Evolutionary conservation across 2,329 filamentous ascomycete species (phyloP).

Genomic region (Waltergamsia citrina): DNA sequence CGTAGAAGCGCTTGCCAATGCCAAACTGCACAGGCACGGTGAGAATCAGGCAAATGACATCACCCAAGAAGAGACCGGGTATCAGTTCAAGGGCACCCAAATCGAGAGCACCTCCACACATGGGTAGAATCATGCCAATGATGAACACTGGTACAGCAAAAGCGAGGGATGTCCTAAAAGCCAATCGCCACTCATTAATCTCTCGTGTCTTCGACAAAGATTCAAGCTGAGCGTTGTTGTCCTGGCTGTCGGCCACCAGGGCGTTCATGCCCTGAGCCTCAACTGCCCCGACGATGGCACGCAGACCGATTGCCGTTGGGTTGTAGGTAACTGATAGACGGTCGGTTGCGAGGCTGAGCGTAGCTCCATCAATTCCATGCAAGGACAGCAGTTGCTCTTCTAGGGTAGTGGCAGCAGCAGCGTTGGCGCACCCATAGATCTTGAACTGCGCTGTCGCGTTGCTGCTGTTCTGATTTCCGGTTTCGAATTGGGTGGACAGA

Average conservation of each 20-base stretch:
- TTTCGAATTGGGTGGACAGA: slow-evolving; percentile 63
- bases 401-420: slow-evolving; percentile 60
- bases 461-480: slow-evolving; percentile 32
- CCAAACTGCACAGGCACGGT: slow-evolving; percentile 95
- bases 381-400: slow-evolving; percentile 57
- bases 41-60: slow-evolving; percentile 71
- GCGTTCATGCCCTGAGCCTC: slow-evolving; percentile 84
- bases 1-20: slow-evolving; percentile 88
- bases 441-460: slow-evolving; percentile 60
- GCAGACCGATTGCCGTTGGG: slow-evolving; percentile 63
- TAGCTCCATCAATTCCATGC: slow-evolving; percentile 65
- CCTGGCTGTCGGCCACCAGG: slow-evolving; percentile 79
- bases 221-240: slow-evolving; percentile 94
- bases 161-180: slow-evolving; percentile 65
- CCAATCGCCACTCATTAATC: slow-evolving; percentile 83
- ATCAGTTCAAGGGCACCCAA: slow-evolving; percentile 61
- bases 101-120: slow-evolving; percentile 68
- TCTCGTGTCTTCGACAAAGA: slow-evolving; percentile 94
- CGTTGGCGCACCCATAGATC: slow-evolving; percentile 69
- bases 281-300: slow-evolving; percentile 71
- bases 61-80: slow-evolving; percentile 77
- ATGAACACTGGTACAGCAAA: slow-evolving; percentile 89
- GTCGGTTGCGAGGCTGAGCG: slow-evolving; percentile 63
- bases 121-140: slow-evolving; percentile 89
- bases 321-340: slow-evolving; percentile 67